phyloP scores from a whole-genome alignment of 208 protist species.

The Trypanosoma lewisi region DNA sequence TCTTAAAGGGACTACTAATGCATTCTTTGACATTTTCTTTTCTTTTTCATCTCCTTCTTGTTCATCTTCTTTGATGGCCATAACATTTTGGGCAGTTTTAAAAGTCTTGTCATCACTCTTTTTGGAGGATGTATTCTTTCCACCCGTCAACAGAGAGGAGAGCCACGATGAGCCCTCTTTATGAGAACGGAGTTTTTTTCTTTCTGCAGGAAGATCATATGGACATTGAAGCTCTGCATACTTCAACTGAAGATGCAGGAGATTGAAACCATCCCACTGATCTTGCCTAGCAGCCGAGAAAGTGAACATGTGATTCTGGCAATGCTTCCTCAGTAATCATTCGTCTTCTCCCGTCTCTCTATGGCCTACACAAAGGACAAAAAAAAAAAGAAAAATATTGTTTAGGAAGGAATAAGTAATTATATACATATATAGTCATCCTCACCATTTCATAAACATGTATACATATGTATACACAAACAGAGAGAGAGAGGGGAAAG shows the following conservation, averaged over 20 bases:
- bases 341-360: background rate
- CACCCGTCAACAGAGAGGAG: background rate
- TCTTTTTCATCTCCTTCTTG: background rate
- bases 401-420: background rate
- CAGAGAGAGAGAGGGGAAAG: no score
- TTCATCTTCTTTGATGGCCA: background rate
- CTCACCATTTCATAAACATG: no score
- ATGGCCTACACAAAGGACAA: slow-evolving; percentile 10
- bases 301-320: background rate
- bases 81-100: background rate
- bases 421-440: background rate
- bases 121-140: background rate
- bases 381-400: slow-evolving; percentile 1
- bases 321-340: background rate
- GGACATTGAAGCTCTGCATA: slow-evolving; percentile 30
- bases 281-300: background rate
- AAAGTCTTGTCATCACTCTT: background rate
- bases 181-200: background rate
- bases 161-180: slow-evolving; percentile 8
- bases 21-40: background rate
- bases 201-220: slow-evolving; percentile 17
- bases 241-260: slow-evolving; percentile 39
- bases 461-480: no score
- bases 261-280: slow-evolving; percentile 2
- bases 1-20: background rate